These are phyloP conservation scores for Gaeumannomyces sp. DNA, from an alignment of 2,329 filamentous ascomycete species.

Conservation along the genomic window DNA sequence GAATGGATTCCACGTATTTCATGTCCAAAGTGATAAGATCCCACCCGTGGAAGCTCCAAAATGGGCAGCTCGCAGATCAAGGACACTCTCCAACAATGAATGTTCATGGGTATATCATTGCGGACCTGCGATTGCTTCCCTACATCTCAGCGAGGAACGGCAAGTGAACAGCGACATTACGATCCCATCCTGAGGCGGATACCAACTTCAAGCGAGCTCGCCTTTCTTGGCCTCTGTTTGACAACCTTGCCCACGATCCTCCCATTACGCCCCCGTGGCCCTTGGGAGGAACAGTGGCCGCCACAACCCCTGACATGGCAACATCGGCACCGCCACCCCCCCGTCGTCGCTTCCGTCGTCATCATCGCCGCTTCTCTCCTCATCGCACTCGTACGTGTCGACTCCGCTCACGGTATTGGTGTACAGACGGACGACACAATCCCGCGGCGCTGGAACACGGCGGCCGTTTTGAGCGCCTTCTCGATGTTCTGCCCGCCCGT, in stretches of 20 bases:
- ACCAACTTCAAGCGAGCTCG: constrained; percentile 45
- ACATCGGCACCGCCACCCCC: constrained; percentile 5
- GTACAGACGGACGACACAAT: constrained; percentile 9
- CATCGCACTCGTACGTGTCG: constrained; percentile 12
- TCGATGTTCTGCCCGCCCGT: constrained; percentile 10
- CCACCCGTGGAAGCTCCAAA: not conserved
- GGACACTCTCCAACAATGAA: not conserved
- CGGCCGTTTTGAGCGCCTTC: constrained; percentile 8
- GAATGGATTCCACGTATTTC: not conserved
- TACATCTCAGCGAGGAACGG: too few relatives aligned
- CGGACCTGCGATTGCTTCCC: too few relatives aligned
- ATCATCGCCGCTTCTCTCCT: constrained; percentile 21
- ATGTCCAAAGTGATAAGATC: too few relatives aligned
- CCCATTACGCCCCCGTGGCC: not conserved
- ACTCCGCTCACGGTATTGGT: constrained; percentile 8
- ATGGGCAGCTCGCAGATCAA: not conserved
- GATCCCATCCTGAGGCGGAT: constrained; percentile 33
- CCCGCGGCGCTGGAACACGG: constrained; percentile 10
- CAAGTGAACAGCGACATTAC: too few relatives aligned
- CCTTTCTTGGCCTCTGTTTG: constrained; percentile 33
- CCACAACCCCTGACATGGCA: not conserved
- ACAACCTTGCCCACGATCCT: constrained; percentile 16
- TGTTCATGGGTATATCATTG: not conserved
- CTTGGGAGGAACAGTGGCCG: not conserved
- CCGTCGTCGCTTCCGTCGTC: constrained; percentile 17